Evolutionary conservation across 257 asterid genomes (phyloP).

Genomic region (Misopates orontium): DNA sequence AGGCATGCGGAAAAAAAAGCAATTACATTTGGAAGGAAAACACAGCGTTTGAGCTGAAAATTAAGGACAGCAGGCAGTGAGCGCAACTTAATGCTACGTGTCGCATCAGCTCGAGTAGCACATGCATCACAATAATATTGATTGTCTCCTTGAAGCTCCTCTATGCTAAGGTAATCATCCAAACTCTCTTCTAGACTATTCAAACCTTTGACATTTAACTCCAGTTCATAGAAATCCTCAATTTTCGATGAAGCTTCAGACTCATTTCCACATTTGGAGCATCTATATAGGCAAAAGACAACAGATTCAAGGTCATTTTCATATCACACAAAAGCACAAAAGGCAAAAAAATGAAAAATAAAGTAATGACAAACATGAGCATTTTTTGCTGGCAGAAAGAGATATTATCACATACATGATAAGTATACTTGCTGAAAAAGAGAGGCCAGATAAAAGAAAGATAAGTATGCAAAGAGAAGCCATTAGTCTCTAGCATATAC

Average conservation of each 20-base stretch:
- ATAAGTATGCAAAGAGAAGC: neutral
- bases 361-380: neutral
- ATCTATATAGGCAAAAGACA: constrained; percentile 45
- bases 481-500: constrained; percentile 3
- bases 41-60: constrained; percentile 97
- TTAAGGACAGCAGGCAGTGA: constrained; percentile 86
- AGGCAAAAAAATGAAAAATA: neutral
- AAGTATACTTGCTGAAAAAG: constrained; percentile 2
- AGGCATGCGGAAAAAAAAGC: constrained; percentile 21
- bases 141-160: constrained; percentile 95
- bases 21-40: constrained; percentile 94
- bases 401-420: constrained; percentile 2
- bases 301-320: constrained; percentile 23
- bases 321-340: constrained; percentile 16
- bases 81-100: constrained; percentile 92
- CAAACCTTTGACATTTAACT: constrained; percentile 91
- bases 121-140: constrained; percentile 87
- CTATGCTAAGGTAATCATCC: constrained; percentile 85
- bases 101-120: constrained; percentile 88
- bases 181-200: constrained; percentile 84
- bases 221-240: constrained; percentile 95
- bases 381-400: neutral
- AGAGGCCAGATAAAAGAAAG: constrained; percentile 7
- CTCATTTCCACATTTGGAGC: constrained; percentile 90
- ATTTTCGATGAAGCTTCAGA: constrained; percentile 90